These are phyloP conservation scores for Corylus avellana DNA, from an alignment of 306 rosid species.

Conservation along the genomic window DNA sequence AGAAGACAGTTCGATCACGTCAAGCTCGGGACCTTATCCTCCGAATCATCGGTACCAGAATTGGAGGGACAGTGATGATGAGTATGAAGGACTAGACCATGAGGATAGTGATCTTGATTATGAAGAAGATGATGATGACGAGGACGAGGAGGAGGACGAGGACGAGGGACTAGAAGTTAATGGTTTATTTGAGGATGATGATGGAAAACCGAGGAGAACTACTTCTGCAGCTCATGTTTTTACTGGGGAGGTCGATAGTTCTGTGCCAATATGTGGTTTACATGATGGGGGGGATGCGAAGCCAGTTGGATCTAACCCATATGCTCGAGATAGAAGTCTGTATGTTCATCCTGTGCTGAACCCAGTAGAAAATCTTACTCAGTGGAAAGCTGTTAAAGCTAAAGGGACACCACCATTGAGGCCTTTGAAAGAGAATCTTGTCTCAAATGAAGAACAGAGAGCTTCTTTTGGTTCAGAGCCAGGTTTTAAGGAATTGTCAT, in stretches of 20 bases:
- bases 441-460: slow-evolving; percentile 38
- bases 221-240: slow-evolving; percentile 27
- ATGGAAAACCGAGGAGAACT: slow-evolving; percentile 36
- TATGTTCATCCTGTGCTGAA: slow-evolving; percentile 82
- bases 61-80: slow-evolving; percentile 77
- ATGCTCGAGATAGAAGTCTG: slow-evolving; percentile 66
- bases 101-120: slow-evolving; percentile 60
- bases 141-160: slow-evolving; percentile 24
- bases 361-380: slow-evolving; percentile 80
- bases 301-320: slow-evolving; percentile 37
- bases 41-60: slow-evolving; percentile 69
- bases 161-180: slow-evolving; percentile 41
- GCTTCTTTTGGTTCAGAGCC: slow-evolving; percentile 42
- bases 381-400: slow-evolving; percentile 72
- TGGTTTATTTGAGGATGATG: slow-evolving; percentile 25
- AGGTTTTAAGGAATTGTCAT: slow-evolving; percentile 38
- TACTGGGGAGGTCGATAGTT: slow-evolving; percentile 48
- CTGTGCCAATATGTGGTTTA: slow-evolving; percentile 25
- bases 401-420: slow-evolving; percentile 41
- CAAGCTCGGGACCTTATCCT: slow-evolving; percentile 60
- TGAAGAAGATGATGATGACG: slow-evolving; percentile 32
- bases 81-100: slow-evolving; percentile 48
- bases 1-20: slow-evolving; percentile 51
- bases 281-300: slow-evolving; percentile 37
- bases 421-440: slow-evolving; percentile 63